Evolutionary conservation across 805 yeast genomes (phyloP).

Genomic region (Candida manassasensis): DNA sequence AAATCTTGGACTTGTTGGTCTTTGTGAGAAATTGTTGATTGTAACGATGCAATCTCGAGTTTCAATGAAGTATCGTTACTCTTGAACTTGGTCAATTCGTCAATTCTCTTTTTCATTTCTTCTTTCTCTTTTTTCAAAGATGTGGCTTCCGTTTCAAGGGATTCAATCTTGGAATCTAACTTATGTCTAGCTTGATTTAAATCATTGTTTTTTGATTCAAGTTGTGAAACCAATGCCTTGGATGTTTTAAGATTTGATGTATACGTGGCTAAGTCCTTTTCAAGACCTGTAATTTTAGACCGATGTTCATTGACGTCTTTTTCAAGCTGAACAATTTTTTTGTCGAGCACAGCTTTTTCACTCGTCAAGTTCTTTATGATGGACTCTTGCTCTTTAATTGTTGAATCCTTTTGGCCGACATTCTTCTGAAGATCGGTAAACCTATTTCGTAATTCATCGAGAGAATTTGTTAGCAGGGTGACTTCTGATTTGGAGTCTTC

Average conservation of each 20-base stretch:
- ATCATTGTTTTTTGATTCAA: conserved; percentile 17
- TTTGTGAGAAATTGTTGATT: conserved; percentile 41
- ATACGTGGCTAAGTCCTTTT: conserved; percentile 7
- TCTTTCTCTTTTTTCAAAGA: conserved; percentile 31
- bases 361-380: background rate
- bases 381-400: background rate
- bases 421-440: conserved; percentile 1
- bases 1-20: conserved; percentile 38
- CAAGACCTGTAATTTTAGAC: conserved; percentile 7
- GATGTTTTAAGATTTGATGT: conserved; percentile 5
- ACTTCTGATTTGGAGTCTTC: background rate
- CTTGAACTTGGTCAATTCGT: conserved; percentile 25
- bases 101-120: conserved; percentile 29
- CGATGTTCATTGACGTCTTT: background rate
- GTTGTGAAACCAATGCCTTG: conserved; percentile 9
- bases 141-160: conserved; percentile 19
- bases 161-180: conserved; percentile 8
- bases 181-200: conserved; percentile 19
- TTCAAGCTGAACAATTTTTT: conserved; percentile 2
- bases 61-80: conserved; percentile 42
- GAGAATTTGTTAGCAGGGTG: background rate
- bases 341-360: conserved; percentile 1
- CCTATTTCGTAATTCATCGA: conserved; percentile 2
- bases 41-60: conserved; percentile 44
- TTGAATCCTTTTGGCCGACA: background rate